These are phyloP conservation scores for Colletotrichum tropicale DNA, from an alignment of 2,329 filamentous ascomycete genomes.

Conservation along the genomic window DNA sequence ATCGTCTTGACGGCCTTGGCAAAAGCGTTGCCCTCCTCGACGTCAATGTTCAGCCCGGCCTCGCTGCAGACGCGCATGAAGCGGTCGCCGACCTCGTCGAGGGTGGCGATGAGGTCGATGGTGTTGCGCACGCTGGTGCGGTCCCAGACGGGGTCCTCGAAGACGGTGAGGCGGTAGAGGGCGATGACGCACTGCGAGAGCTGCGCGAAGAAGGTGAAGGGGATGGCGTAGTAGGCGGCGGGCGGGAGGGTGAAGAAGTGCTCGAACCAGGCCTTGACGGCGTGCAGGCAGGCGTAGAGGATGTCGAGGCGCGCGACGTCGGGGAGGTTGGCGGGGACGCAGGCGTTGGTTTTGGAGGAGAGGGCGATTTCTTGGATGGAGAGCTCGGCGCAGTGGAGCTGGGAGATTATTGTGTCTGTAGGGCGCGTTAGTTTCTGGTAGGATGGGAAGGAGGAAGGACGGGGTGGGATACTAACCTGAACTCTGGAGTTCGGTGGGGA, in stretches of 20 bases:
- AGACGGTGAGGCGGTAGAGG: constrained; percentile 33
- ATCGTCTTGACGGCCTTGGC: constrained; percentile 38
- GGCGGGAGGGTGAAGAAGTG: constrained; percentile 36
- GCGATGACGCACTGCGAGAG: constrained; percentile 35
- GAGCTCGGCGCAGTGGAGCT: constrained; percentile 39
- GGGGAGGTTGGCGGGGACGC: constrained; percentile 21
- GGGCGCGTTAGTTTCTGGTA: neutral
- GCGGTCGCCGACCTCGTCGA: constrained; percentile 25
- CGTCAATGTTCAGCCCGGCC: constrained; percentile 16
- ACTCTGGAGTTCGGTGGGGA: constrained; percentile 26
- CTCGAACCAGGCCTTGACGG: constrained; percentile 29
- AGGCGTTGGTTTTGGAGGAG: neutral
- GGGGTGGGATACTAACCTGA: constrained; percentile 30
- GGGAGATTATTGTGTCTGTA: constrained; percentile 36
- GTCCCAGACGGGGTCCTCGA: constrained; percentile 44
- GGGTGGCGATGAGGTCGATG: constrained; percentile 37
- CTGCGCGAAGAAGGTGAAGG: constrained; percentile 37
- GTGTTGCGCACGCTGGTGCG: constrained; percentile 31
- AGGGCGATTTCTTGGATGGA: constrained; percentile 40
- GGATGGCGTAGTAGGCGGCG: constrained; percentile 31
- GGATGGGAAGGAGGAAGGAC: neutral
- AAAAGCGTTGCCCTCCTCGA: constrained; percentile 33
- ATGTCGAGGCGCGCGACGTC: constrained; percentile 28
- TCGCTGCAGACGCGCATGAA: neutral
- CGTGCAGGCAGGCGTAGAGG: constrained; percentile 31